Base-by-base conservation (phyloP, 2,329 filamentous ascomycete species). In the Dendryphion nanum region DNA sequence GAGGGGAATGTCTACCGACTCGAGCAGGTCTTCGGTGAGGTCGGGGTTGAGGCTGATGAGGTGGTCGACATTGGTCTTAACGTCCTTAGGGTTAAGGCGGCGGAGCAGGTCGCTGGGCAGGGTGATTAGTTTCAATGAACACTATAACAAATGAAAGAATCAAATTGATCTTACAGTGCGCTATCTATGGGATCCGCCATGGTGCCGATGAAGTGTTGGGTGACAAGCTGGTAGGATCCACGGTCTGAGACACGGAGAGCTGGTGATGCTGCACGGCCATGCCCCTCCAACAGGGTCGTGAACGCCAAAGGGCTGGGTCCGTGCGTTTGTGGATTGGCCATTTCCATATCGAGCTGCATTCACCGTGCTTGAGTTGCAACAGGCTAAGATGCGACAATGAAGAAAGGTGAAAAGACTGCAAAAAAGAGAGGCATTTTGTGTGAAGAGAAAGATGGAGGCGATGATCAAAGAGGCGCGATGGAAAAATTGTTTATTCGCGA, bases 11-110 rank as follows among this genome's bases (percentile, higher is more conserved):
- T 98, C 93, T 55, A 98, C 93, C 17, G 91, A 95, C 51, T 91
- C 93, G 50, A 98, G 88, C 30, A 98, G 88, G 67, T 98, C 93
- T 76, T 98, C 93, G 60, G 91, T 93, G 43, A 98, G 83, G 55
- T 91, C 85, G 13, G 93, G 93, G 30, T 89, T 86, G 48, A 98
- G 84, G 40, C 78, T 75, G 69, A 95, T 93, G 64, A 98, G 89
- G 59, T 83, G 79, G 70, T 86, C 84, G 58, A 98, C 86, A 73
- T 98, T 94, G 45, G 79, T 70, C 60, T 89, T 79, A 38, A 91
- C 96, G 70, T 93, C 82, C 67, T 94, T 94, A 30, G 93, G 93
- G 73, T 95, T 94, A 47, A 98, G 85, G 50, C 93, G 93, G 57
- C 93, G 91, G 70, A 98, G 91, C 64, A 98, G 90, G 76, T 98